Base-by-base conservation (phyloP, 768 basidiomycete species). In the Rubroboletus satanas region DNA sequence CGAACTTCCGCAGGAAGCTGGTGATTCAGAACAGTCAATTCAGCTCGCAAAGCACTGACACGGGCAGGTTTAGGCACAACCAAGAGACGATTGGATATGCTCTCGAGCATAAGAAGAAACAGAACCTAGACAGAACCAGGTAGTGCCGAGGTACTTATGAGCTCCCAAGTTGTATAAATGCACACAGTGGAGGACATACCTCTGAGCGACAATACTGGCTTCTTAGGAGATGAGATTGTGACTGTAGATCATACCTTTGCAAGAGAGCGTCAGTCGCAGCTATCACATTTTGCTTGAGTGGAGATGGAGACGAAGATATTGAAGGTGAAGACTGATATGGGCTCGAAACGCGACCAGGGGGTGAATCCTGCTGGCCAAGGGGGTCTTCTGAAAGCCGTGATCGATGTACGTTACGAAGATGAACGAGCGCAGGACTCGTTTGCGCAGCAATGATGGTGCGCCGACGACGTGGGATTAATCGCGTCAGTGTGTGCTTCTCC, bases 41-140 rank as follows among this genome's bases (percentile, higher is more conserved):
- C 97, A 32, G 97, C 97, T 66, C 97, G 79, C 43, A 99, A 75
- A n/a, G 97, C 95, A 69, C 93, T 96, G 39, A 98, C 88, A 37
- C 96, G 85, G 12, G 97, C 97, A 43, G 90, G 93, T 65, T 88
- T 88, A 14, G 97, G 97, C 0, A 99, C 85, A 28, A 97, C 86
- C 46, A 99, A 74, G 36, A 99, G 79, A 47, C 91, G 82, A 66
- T 96, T 96, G 61, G 87, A 93, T 62, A 99, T 95, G 66, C 86
- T 89, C 71, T 98, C 96, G 45, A 99, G 80, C 17, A 84, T 81
- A 45, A 94, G 81, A 49, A 98, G 71, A 71, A 98, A 97, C 74
- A 88, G 83, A 46, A 95, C 81, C 87, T 95, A 64, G 31, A 26
- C 4, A 23, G 4, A 43, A 36, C 39, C 18, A 21, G 17, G 32